These are phyloP conservation scores for Daldinia decipiens DNA, from an alignment of 495 filamentous ascomycete genomes.

Conservation along the genomic window DNA sequence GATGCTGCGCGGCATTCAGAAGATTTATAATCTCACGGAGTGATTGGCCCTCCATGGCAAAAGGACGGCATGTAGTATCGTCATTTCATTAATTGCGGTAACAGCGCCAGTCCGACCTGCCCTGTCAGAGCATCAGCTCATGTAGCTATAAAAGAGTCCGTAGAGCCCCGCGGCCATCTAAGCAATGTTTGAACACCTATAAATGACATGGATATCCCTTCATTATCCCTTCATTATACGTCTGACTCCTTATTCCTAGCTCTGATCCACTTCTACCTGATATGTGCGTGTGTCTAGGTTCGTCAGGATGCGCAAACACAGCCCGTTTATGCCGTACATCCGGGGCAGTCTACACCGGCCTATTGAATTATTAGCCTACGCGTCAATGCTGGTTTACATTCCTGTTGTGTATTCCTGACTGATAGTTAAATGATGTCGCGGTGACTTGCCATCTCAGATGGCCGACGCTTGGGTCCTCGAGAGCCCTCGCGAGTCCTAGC, in stretches of 20 bases:
- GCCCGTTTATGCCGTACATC: not conserved
- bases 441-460: not conserved
- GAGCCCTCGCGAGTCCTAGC: too few relatives aligned
- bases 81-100: conserved; percentile 1
- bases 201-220: not conserved
- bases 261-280: not conserved
- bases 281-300: not conserved
- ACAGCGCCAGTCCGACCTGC: not conserved
- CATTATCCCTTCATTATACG: not conserved
- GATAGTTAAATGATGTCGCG: not conserved
- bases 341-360: not conserved
- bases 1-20: conserved; percentile 60
- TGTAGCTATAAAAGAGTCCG: conserved; percentile 17
- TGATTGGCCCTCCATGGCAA: conserved; percentile 26
- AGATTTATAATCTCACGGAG: conserved; percentile 64
- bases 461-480: too few relatives aligned
- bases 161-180: conserved; percentile 7
- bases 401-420: not conserved
- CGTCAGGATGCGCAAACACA: not conserved
- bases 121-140: not conserved
- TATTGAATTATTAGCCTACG: not conserved
- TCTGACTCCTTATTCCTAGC: not conserved
- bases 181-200: not conserved
- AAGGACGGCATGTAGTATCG: not conserved
- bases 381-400: not conserved